These are phyloP conservation scores for Coemansia sp. DNA, from an alignment of 192 early-diverging fungal genomes.

Conservation along the genomic window DNA sequence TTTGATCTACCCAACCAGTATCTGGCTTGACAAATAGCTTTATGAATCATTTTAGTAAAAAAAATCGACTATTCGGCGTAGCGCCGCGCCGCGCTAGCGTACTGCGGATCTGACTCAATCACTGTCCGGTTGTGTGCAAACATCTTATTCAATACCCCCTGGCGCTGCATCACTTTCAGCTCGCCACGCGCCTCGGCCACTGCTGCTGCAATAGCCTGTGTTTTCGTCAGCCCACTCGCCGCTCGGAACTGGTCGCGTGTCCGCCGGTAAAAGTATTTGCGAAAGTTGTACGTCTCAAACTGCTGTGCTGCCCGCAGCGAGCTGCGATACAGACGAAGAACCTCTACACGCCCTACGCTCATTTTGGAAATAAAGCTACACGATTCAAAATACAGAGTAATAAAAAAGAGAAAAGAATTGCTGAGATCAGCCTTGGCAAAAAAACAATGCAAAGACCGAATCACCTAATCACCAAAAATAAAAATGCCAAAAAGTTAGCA, in stretches of 20 bases:
- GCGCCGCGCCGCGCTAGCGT: conserved; percentile 28
- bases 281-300: conserved; percentile 86
- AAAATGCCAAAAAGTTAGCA: conserved; percentile 44
- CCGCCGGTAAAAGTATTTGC: conserved; percentile 78
- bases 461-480: not conserved
- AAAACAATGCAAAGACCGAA: not conserved
- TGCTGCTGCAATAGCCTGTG: conserved; percentile 20
- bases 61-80: conserved; percentile 5
- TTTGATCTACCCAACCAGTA: not conserved
- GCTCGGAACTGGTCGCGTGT: conserved; percentile 75
- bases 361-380: conserved; percentile 9
- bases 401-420: conserved; percentile 9
- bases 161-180: conserved; percentile 71
- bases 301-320: conserved; percentile 70
- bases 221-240: conserved; percentile 19
- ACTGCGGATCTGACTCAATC: conserved; percentile 56
- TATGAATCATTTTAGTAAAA: not conserved
- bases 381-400: not conserved
- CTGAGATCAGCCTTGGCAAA: not conserved
- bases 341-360: conserved; percentile 52
- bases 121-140: conserved; percentile 70
- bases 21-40: not conserved
- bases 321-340: conserved; percentile 72
- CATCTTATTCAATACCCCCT: conserved; percentile 71
- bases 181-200: conserved; percentile 63